Evolutionary conservation across 2,329 filamentous ascomycete genomes (phyloP).

Genomic region (Thelonectria discophora): DNA sequence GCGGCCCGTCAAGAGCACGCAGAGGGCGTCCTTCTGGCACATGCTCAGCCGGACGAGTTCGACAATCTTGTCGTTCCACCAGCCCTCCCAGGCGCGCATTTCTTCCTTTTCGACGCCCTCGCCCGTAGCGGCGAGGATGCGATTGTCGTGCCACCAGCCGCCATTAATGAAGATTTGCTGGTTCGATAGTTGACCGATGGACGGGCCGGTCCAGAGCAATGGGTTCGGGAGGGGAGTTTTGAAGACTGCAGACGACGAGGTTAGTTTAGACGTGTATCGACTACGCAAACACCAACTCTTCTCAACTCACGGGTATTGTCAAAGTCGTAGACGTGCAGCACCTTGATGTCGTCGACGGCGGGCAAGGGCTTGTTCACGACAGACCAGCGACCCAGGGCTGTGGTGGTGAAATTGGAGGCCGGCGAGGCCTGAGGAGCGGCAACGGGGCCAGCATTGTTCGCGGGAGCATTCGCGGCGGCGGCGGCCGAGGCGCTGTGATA

Average conservation of each 20-base stretch:
- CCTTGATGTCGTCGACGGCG: constrained; percentile 74
- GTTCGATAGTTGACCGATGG: constrained; percentile 78
- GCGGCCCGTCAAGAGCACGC: constrained; percentile 87
- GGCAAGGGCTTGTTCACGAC: constrained; percentile 77
- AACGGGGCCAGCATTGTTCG: not conserved
- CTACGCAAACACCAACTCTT: not conserved
- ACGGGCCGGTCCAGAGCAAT: constrained; percentile 82
- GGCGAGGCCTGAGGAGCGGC: not conserved
- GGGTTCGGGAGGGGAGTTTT: constrained; percentile 89
- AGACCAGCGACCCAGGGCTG: constrained; percentile 85
- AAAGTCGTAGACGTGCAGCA: constrained; percentile 95
- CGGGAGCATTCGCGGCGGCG: constrained; percentile 11
- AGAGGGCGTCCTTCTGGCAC: constrained; percentile 84
- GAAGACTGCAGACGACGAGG: constrained; percentile 70
- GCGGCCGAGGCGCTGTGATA: constrained; percentile 47
- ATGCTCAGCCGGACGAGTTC: constrained; percentile 83
- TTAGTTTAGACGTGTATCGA: not conserved
- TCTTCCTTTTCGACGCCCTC: constrained; percentile 85
- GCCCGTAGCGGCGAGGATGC: constrained; percentile 86
- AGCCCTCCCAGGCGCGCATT: constrained; percentile 83
- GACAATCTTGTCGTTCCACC: constrained; percentile 95
- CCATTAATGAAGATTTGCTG: constrained; percentile 82
- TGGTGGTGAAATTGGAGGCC: constrained; percentile 64
- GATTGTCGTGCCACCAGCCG: constrained; percentile 96
- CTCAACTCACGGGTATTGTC: constrained; percentile 85